These are phyloP conservation scores for Eutypella sp. DNA, from an alignment of 2,329 filamentous ascomycete genomes.

Conservation along the genomic window DNA sequence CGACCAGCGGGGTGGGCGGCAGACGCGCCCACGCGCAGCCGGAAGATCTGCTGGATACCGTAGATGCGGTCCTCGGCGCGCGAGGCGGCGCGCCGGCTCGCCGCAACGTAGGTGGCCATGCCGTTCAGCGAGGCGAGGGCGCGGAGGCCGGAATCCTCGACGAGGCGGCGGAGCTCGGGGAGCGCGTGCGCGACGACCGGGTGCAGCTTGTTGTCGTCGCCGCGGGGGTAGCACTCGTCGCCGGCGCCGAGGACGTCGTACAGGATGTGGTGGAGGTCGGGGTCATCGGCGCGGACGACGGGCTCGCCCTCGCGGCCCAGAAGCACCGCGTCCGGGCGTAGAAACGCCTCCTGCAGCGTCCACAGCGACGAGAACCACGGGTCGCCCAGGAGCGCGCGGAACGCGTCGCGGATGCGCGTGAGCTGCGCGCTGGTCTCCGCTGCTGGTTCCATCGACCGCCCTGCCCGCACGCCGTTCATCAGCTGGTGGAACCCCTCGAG, in stretches of 20 bases:
- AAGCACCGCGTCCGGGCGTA: not conserved
- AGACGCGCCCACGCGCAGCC: not conserved
- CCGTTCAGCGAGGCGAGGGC: not conserved
- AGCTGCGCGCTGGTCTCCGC: not conserved
- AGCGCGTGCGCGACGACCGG: too few relatives aligned
- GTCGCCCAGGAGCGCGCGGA: not conserved
- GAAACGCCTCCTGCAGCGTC: not conserved
- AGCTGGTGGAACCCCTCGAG: not conserved
- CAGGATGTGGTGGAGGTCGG: not conserved
- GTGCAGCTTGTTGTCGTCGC: not conserved
- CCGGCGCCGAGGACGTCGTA: not conserved
- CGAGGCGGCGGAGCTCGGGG: not conserved
- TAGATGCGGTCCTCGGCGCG: not conserved
- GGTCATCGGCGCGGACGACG: not conserved
- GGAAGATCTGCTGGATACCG: not conserved
- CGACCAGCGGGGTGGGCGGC: not conserved
- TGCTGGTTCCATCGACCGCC: not conserved
- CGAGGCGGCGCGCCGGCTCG: too few relatives aligned
- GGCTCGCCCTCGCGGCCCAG: not conserved
- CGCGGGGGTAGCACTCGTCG: not conserved
- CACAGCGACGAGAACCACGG: not conserved
- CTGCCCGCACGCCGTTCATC: not conserved
- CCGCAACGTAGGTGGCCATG: not conserved
- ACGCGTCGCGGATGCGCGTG: not conserved
- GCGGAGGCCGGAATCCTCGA: not conserved